These are phyloP conservation scores for Monascus ruber DNA, from an alignment of 2,329 filamentous ascomycete species.

Conservation along the genomic window DNA sequence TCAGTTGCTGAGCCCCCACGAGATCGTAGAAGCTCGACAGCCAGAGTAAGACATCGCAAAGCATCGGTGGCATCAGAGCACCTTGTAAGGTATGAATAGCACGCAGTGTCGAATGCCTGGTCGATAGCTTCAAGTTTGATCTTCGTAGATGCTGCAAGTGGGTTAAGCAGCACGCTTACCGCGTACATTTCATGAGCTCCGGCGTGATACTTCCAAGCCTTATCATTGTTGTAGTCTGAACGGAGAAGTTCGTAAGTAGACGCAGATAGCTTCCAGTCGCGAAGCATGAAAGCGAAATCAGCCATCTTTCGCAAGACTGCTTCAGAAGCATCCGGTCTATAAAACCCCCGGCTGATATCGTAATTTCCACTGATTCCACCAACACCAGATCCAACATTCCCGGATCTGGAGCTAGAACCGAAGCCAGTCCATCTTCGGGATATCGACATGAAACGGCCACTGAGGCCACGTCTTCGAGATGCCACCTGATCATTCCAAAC, in stretches of 20 bases:
- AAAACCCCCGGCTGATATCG: constrained; percentile 66
- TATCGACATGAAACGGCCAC: constrained; percentile 86
- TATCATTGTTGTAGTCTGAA: constrained; percentile 84
- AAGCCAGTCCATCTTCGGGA: constrained; percentile 85
- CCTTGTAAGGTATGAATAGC: constrained; percentile 83
- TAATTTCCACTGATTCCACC: constrained; percentile 51
- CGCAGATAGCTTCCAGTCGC: constrained; percentile 87
- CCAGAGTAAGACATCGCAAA: constrained; percentile 62
- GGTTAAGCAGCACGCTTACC: constrained; percentile 67
- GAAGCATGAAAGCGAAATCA: constrained; percentile 92
- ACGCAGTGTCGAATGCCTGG: constrained; percentile 76
- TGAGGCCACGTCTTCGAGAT: constrained; percentile 74
- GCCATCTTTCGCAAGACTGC: constrained; percentile 86
- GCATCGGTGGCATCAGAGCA: constrained; percentile 71
- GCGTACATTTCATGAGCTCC: constrained; percentile 93
- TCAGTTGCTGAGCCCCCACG: constrained; percentile 71
- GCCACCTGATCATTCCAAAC: constrained; percentile 97
- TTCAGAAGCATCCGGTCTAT: constrained; percentile 72
- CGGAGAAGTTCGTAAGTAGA: constrained; percentile 85
- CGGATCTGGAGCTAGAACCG: constrained; percentile 52
- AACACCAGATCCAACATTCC: constrained; percentile 38
- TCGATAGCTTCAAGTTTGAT: constrained; percentile 70
- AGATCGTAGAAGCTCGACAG: constrained; percentile 70
- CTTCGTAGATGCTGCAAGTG: constrained; percentile 61
- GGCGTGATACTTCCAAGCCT: constrained; percentile 92